These are phyloP conservation scores for Aphanomyces stellatus DNA, from an alignment of 352 stramenopile genomes.

Conservation along the genomic window DNA sequence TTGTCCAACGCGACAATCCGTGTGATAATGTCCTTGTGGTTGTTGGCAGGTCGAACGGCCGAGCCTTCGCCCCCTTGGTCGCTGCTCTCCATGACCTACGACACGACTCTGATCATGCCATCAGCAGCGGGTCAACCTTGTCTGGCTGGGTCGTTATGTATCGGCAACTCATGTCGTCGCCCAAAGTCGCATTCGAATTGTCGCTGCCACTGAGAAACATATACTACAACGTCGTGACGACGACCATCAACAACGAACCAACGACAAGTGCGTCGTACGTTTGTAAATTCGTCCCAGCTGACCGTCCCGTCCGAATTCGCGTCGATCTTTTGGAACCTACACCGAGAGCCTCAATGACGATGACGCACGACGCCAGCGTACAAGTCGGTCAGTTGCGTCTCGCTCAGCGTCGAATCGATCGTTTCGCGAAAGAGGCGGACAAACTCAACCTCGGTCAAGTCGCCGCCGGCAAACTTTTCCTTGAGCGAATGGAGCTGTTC, in stretches of 20 bases:
- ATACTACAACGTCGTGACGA: constrained; percentile 33
- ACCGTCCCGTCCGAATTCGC: constrained; percentile 78
- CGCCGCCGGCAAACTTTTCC: constrained; percentile 73
- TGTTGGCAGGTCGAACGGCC: constrained; percentile 26
- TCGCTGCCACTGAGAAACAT: constrained; percentile 77
- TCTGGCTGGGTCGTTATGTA: constrained; percentile 54
- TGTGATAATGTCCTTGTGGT: constrained; percentile 70
- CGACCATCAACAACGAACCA: not conserved
- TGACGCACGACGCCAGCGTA: constrained; percentile 26
- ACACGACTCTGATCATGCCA: not conserved
- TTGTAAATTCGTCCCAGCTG: constrained; percentile 85
- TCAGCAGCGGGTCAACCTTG: not conserved
- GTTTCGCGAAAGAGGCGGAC: constrained; percentile 77
- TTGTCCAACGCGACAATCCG: constrained; percentile 56
- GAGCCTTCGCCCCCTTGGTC: constrained; percentile 10
- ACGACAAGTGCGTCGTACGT: too few species aligned
- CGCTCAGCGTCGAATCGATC: constrained; percentile 62
- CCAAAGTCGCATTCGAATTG: constrained; percentile 45
- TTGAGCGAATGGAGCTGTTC: constrained; percentile 77
- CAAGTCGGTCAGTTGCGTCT: constrained; percentile 72
- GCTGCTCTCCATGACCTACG: not conserved
- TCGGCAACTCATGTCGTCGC: constrained; percentile 50
- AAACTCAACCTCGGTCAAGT: constrained; percentile 80
- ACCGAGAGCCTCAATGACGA: not conserved
- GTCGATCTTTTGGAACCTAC: constrained; percentile 83